These are phyloP conservation scores for Phialophora macrospora DNA, from an alignment of 2,329 filamentous ascomycete genomes.

Conservation along the genomic window DNA sequence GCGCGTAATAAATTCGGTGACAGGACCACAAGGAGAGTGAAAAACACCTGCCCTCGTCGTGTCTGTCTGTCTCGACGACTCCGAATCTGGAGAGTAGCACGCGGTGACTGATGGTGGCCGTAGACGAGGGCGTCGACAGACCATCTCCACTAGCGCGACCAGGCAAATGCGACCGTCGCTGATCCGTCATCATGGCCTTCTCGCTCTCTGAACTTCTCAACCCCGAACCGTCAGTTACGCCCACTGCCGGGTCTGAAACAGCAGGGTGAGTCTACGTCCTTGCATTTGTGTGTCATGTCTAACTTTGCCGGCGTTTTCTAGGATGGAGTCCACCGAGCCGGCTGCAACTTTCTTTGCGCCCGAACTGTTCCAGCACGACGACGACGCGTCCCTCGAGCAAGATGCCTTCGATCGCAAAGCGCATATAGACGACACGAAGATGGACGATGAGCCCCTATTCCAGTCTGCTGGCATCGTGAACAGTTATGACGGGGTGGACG, in stretches of 20 bases:
- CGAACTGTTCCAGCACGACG: slow-evolving; percentile 35
- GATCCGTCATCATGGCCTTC: slow-evolving; percentile 26
- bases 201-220: slow-evolving; percentile 31
- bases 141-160: neutral
- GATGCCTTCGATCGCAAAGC: slow-evolving; percentile 24
- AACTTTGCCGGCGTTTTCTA: slow-evolving; percentile 9
- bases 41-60: neutral
- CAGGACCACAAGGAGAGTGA: neutral
- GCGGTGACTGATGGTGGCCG: neutral
- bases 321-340: slow-evolving; percentile 29
- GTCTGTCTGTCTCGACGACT: neutral
- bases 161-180: slow-evolving; percentile 1
- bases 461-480: slow-evolving; percentile 13
- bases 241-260: neutral
- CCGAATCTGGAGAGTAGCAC: neutral
- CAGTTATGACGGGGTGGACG: slow-evolving; percentile 15
- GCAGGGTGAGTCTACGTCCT: slow-evolving; percentile 15
- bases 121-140: neutral
- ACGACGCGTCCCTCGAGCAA: slow-evolving; percentile 29
- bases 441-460: slow-evolving; percentile 29
- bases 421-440: slow-evolving; percentile 28
- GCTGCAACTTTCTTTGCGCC: slow-evolving; percentile 33
- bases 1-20: neutral
- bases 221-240: slow-evolving; percentile 20
- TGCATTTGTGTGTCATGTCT: neutral